Evolutionary conservation across 2,329 filamentous ascomycete species (phyloP).

Genomic region (Chrysoporthe deuterocubensis): DNA sequence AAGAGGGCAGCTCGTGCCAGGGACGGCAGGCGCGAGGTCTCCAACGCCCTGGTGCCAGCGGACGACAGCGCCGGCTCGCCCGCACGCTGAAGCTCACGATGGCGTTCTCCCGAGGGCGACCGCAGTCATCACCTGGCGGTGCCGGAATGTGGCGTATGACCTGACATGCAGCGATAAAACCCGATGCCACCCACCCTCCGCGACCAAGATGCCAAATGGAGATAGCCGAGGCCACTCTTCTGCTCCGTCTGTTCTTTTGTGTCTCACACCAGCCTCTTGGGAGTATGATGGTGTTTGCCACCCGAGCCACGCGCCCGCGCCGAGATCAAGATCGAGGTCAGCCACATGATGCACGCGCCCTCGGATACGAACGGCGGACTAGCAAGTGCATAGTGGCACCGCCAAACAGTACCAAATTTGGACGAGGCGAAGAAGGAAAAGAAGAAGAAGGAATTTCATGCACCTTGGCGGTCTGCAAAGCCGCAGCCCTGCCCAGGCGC

Average conservation of each 20-base stretch:
- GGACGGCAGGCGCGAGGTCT: neutral
- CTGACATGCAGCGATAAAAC: neutral
- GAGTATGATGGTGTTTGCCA: constrained; percentile 3
- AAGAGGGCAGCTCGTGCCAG: neutral
- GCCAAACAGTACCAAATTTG: neutral
- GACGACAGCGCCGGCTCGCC: neutral
- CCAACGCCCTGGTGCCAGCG: neutral
- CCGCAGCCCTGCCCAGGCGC: neutral
- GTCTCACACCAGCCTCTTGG: constrained; percentile 14
- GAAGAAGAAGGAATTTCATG: no score
- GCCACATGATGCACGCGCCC: neutral
- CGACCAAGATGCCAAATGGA: neutral
- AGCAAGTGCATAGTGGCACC: neutral
- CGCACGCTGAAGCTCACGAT: neutral
- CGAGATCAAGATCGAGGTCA: neutral
- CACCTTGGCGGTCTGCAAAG: neutral
- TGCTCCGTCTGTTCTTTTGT: neutral
- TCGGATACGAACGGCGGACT: neutral
- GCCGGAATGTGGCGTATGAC: constrained; percentile 10
- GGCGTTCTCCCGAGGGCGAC: neutral
- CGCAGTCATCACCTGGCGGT: neutral
- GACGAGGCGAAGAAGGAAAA: neutral
- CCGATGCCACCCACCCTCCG: constrained; percentile 14
- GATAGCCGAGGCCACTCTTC: neutral
- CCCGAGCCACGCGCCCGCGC: constrained; percentile 7